Conservation (phyloP, 140 eudicot genomes). For the Oenanthe javanica region DNA sequence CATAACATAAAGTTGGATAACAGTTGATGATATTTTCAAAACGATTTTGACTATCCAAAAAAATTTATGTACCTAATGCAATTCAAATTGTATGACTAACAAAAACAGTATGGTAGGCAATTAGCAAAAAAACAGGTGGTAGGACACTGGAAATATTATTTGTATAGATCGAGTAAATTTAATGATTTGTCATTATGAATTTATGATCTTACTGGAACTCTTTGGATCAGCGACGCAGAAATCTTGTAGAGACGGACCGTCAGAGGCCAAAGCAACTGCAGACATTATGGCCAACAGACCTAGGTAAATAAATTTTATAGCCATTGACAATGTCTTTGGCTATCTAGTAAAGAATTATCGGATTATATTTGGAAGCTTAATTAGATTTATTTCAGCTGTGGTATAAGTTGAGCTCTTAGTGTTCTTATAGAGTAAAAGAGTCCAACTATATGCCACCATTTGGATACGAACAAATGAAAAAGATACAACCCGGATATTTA, state of each 20-base stretch:
- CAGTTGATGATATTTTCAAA: too few species aligned
- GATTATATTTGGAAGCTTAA: neutral
- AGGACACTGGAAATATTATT: neutral
- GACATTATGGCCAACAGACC: neutral
- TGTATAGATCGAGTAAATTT: too few species aligned
- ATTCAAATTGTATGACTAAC: too few species aligned
- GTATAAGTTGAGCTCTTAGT: neutral
- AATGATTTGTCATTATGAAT: too few species aligned
- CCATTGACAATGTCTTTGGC: neutral
- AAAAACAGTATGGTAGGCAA: too few species aligned
- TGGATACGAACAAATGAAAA: neutral
- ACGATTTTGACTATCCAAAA: too few species aligned
- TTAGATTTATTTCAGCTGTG: neutral
- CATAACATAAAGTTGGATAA: too few species aligned
- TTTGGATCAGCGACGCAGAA: conserved; percentile 4
- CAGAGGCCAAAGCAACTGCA: neutral
- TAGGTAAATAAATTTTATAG: neutral
- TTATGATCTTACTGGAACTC: neutral
- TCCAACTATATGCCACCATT: neutral
- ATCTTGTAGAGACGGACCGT: neutral
- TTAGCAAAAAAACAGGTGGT: too few species aligned
- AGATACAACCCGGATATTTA: neutral
- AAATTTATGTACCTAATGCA: too few species aligned
- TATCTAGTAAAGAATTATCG: neutral
- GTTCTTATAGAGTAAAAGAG: neutral